Percentiles rank a stretch among this genome's conserved stretches.
phyloP scores from a whole-genome alignment of 345 rosid species.

The Acer yangbiense region DNA sequence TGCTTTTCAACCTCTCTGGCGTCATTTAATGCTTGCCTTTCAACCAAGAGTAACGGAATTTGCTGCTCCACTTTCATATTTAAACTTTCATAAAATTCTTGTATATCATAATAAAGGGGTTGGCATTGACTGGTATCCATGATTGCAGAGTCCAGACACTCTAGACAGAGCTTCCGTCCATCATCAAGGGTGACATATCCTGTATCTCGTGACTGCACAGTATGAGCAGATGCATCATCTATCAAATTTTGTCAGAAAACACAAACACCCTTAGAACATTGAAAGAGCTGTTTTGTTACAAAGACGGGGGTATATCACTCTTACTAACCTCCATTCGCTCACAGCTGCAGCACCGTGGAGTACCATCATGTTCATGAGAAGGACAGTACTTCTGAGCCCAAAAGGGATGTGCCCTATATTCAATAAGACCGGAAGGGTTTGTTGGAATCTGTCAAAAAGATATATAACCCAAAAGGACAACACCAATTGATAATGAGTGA shows the following conservation, averaged over 20 bases:
- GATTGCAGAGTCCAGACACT: slow-evolving; percentile 94
- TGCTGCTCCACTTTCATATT: slow-evolving; percentile 90
- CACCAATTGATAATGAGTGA: slow-evolving; percentile 24
- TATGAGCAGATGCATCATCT: slow-evolving; percentile 17
- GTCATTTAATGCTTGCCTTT: slow-evolving; percentile 92
- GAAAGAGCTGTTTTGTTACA: slow-evolving; percentile 2
- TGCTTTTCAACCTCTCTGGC: slow-evolving; percentile 95
- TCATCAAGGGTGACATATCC: slow-evolving; percentile 73
- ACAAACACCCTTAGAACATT: not conserved
- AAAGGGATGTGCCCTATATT: slow-evolving; percentile 98
- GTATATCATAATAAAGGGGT: slow-evolving; percentile 79
- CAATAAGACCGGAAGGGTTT: slow-evolving; percentile 88
- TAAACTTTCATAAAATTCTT: slow-evolving; percentile 75
- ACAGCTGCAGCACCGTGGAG: slow-evolving; percentile 98
- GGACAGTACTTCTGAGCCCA: slow-evolving; percentile 99
- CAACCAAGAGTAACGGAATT: slow-evolving; percentile 90
- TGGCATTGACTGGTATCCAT: slow-evolving; percentile 91
- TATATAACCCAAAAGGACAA: slow-evolving; percentile 30
- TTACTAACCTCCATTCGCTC: slow-evolving; percentile 98
- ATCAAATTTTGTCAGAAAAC: slow-evolving; percentile 5
- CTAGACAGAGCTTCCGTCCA: slow-evolving; percentile 93
- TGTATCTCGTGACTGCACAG: slow-evolving; percentile 67
- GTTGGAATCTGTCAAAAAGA: slow-evolving; percentile 83
- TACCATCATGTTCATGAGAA: slow-evolving; percentile 83
- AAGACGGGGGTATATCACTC: not conserved